Evolutionary conservation across 352 stramenopile genomes (phyloP).

Genomic region (Peronospora belbahrii): DNA sequence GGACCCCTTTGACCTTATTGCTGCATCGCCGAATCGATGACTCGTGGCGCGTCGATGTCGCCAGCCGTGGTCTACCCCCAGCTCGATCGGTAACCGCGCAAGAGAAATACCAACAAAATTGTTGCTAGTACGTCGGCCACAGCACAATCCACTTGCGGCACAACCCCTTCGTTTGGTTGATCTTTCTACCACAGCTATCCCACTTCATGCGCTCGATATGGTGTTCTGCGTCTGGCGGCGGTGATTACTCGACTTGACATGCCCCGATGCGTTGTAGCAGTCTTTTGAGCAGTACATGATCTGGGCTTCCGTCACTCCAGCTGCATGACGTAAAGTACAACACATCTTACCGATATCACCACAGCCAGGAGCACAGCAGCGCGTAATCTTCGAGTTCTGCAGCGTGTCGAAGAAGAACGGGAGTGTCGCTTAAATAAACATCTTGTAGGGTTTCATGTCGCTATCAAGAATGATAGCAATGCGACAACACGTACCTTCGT

Average conservation of each 20-base stretch:
- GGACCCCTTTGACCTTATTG: no score
- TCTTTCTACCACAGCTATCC: conserved; percentile 49
- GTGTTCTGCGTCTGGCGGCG: conserved; percentile 66
- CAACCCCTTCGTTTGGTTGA: conserved; percentile 57
- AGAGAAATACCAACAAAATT: conserved; percentile 48
- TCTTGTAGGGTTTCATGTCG: conserved; percentile 80
- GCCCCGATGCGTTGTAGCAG: conserved; percentile 62
- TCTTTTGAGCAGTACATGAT: conserved; percentile 79
- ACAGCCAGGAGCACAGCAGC: conserved; percentile 51
- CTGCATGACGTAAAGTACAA: conserved; percentile 53
- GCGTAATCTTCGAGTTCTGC: conserved; percentile 51
- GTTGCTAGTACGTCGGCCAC: conserved; percentile 26
- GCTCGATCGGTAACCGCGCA: conserved; percentile 55
- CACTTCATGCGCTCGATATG: conserved; percentile 54
- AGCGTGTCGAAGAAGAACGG: conserved; percentile 66
- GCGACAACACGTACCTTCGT: conserved; percentile 53
- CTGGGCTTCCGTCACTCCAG: conserved; percentile 49
- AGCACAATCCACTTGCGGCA: conserved; percentile 53
- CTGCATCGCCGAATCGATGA: no score
- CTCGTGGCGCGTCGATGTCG: conserved; percentile 64
- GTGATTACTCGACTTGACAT: conserved; percentile 56
- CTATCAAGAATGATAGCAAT: conserved; percentile 78
- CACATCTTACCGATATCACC: conserved; percentile 70
- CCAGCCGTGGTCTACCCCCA: conserved; percentile 64
- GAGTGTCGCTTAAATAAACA: no score